Evolutionary conservation across 768 basidiomycete genomes (phyloP), one percentile per base, ranked within the genome.

Genomic region (Amanita brunnescens): DNA sequence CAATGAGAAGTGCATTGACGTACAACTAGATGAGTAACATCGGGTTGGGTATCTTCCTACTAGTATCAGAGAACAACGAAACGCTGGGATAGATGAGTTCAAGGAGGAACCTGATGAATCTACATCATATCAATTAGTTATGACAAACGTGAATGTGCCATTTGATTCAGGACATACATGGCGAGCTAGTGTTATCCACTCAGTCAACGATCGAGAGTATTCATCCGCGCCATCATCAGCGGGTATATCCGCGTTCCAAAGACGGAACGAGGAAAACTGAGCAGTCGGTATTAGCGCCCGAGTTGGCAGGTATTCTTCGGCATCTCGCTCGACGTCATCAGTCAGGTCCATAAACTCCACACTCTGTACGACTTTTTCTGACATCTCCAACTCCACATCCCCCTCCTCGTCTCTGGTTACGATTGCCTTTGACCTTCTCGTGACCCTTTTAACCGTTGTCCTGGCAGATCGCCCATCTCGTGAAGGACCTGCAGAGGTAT

Each of bases 171-270:
- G 5, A 61, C 73, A 5, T 54, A 88, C 89, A 73, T 84, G 78
- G 20, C 72, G 66, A 12, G 85, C 75, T 23, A 91, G 66, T 18
- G 56, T 68, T 34, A 78, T 78, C 88, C 90, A 91, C 61, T 91
- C 89, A 0, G 66, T 72, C 54, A 91, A 60, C 2, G 83, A 68
- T 13, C 85, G 73, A 41, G 75, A 63, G 62, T 91, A 91, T 58
- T 88, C 87, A 59, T 91, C 89, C 35, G 67, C 72, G 2, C 74
- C 77, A 47, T 80, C 81, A 54, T 90, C 82, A 1, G 86, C 78
- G 0, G 80, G 77, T 18, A 77, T 74, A 63, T 91, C 90, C 3
- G 83, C 76, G 52, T 81, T 72, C 89, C 89, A 91, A 20, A 91
- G 61, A n/a, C 78, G 76, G 56, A 91, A 79, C 1, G 78, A 79